Conservation (phyloP, 2,329 filamentous ascomycete genomes). For the Pseudopyricularia javanii region DNA sequence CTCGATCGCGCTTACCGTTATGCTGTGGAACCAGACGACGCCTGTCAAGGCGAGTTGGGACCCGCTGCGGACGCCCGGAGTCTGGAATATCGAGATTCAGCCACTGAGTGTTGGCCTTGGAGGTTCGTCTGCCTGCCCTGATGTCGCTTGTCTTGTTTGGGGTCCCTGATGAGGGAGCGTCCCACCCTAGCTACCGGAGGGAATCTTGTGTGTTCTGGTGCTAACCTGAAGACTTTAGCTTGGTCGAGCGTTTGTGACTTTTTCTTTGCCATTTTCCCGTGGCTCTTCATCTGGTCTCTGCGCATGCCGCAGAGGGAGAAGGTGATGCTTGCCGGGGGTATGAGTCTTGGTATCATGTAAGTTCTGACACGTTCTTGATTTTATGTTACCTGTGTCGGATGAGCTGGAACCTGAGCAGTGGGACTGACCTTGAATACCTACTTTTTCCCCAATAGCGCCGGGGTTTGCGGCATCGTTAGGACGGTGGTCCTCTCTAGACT, state of each 20-base stretch:
- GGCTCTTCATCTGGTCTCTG: conserved; percentile 29
- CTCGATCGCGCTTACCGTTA: conserved; percentile 17
- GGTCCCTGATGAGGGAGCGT: not conserved
- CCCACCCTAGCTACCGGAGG: not conserved
- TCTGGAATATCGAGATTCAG: conserved; percentile 21
- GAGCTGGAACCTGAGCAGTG: no score
- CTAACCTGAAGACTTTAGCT: conserved; percentile 9
- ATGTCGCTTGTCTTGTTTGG: no score
- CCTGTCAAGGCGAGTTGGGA: conserved; percentile 22
- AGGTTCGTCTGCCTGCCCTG: conserved; percentile 9
- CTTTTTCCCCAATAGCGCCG: conserved; percentile 8
- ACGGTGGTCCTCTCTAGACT: conserved; percentile 15
- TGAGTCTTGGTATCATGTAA: conserved; percentile 17
- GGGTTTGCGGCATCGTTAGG: conserved; percentile 15
- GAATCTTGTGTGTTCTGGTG: not conserved
- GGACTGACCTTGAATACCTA: conserved; percentile 5
- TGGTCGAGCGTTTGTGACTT: conserved; percentile 26
- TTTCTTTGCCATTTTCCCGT: conserved; percentile 26
- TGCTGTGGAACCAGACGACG: conserved; percentile 25
- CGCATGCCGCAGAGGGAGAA: conserved; percentile 32
- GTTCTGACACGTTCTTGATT: not conserved
- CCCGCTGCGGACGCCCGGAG: conserved; percentile 19
- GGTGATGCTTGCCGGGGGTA: conserved; percentile 25
- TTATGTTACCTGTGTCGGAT: not conserved
- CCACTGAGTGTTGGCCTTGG: conserved; percentile 23